Evolutionary conservation across 2,329 filamentous ascomycete genomes (phyloP).

Genomic region (Ophiosphaerella korrae): DNA sequence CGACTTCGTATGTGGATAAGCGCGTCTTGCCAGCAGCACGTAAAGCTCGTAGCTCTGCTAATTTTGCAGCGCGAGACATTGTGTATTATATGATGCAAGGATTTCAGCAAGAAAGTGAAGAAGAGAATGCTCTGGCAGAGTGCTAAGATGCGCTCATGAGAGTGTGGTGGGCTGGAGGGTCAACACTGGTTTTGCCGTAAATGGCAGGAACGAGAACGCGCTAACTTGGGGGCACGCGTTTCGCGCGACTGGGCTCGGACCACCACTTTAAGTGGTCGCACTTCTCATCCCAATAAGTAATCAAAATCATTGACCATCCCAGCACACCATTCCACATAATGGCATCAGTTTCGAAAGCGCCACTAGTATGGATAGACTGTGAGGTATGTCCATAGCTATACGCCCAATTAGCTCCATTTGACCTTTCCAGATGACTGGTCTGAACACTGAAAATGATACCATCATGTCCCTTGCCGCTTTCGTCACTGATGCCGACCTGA

Average conservation of each 20-base stretch:
- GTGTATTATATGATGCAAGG: constrained; percentile 17
- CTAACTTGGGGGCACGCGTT: constrained; percentile 26
- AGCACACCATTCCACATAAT: constrained; percentile 26
- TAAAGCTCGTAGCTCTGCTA: constrained; percentile 81
- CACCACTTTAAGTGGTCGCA: constrained; percentile 3
- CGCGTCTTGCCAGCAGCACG: constrained; percentile 90
- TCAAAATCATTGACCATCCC: neutral
- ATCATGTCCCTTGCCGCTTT: constrained; percentile 94
- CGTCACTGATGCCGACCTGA: constrained; percentile 80
- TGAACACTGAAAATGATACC: constrained; percentile 76
- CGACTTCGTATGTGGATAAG: constrained; percentile 83
- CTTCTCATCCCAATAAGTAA: constrained; percentile 7
- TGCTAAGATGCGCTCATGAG: constrained; percentile 20
- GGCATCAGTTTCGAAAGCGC: constrained; percentile 63
- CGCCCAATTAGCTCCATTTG: constrained; percentile 4
- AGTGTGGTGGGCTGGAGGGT: constrained; percentile 30
- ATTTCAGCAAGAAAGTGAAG: constrained; percentile 16
- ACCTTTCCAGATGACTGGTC: constrained; percentile 81
- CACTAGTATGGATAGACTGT: constrained; percentile 86
- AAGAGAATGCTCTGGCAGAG: constrained; percentile 13
- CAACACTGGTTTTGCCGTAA: constrained; percentile 12
- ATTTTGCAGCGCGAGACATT: constrained; percentile 45
- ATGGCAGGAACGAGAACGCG: constrained; percentile 20
- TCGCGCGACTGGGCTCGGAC: constrained; percentile 6
- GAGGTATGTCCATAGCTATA: constrained; percentile 53